Evolutionary conservation across 768 basidiomycete genomes (phyloP).

Genomic region (Phylloporus arenicola): DNA sequence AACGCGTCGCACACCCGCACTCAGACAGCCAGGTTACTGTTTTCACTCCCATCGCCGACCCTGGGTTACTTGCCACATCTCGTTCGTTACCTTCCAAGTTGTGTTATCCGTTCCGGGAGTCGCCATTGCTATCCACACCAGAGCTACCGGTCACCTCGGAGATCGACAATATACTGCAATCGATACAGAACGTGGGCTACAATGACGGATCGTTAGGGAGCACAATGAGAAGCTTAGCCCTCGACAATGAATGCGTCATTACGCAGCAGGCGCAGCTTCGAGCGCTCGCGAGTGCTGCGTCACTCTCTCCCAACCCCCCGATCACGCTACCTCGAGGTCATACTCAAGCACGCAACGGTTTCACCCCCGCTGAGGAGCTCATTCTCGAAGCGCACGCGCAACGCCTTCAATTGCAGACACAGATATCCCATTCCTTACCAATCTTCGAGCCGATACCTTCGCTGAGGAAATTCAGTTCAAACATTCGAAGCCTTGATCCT

Average conservation of each 20-base stretch:
- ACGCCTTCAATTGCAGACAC: slow-evolving; percentile 17
- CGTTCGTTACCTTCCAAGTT: slow-evolving; percentile 20
- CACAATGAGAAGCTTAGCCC: no score
- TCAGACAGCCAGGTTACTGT: slow-evolving; percentile 1
- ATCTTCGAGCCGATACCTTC: slow-evolving; percentile 9
- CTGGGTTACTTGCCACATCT: slow-evolving; percentile 13
- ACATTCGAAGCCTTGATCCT: slow-evolving; percentile 4
- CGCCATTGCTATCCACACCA: slow-evolving; percentile 12
- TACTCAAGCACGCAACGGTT: slow-evolving; percentile 46
- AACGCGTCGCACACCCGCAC: slow-evolving; percentile 3
- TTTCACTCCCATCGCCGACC: neutral
- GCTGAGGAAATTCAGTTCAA: slow-evolving; percentile 6
- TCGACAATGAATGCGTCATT: slow-evolving; percentile 9
- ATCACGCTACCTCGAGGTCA: slow-evolving; percentile 19
- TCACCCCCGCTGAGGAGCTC: slow-evolving; percentile 63
- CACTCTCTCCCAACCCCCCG: slow-evolving; percentile 9
- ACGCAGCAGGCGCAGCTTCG: slow-evolving; percentile 20
- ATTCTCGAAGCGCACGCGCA: slow-evolving; percentile 53
- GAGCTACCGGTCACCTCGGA: slow-evolving; percentile 30
- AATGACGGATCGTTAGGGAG: slow-evolving; percentile 11
- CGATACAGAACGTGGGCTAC: slow-evolving; percentile 26
- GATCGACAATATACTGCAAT: slow-evolving; percentile 37
- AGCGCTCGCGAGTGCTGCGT: slow-evolving; percentile 18
- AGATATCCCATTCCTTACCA: slow-evolving; percentile 4
- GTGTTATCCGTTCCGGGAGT: slow-evolving; percentile 11